phyloP scores from a whole-genome alignment of 768 basidiomycete genomes.

The Leccinellum albellum region DNA sequence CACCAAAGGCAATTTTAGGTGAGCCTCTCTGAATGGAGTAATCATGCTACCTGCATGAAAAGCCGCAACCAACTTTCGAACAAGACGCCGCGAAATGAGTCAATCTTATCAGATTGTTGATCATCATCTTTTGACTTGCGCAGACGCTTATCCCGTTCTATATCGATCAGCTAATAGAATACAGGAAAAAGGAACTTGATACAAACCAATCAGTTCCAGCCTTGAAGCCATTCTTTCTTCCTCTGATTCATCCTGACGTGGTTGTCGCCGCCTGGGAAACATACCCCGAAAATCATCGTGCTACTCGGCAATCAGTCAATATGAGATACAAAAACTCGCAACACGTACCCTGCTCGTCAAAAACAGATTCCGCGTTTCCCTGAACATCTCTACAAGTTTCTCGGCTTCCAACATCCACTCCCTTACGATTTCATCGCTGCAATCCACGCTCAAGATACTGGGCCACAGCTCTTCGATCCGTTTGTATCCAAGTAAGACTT shows the following conservation, averaged over 20 bases:
- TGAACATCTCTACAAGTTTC: slow-evolving; percentile 81
- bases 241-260: slow-evolving; percentile 10
- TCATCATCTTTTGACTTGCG: slow-evolving; percentile 45
- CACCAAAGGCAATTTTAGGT: slow-evolving; percentile 1
- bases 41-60: slow-evolving; percentile 68
- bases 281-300: slow-evolving; percentile 26
- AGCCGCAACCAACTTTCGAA: slow-evolving; percentile 85
- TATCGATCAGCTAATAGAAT: neutral
- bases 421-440: slow-evolving; percentile 49
- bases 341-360: slow-evolving; percentile 65
- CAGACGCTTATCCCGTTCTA: slow-evolving; percentile 56
- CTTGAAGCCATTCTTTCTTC: slow-evolving; percentile 32
- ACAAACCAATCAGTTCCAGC: slow-evolving; percentile 68
- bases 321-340: slow-evolving; percentile 16
- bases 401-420: slow-evolving; percentile 85
- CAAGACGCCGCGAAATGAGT: slow-evolving; percentile 73
- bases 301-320: slow-evolving; percentile 22
- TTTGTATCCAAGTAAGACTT: slow-evolving; percentile 55
- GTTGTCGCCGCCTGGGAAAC: slow-evolving; percentile 17
- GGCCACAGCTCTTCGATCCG: slow-evolving; percentile 63
- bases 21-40: neutral
- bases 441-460: slow-evolving; percentile 40
- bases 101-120: slow-evolving; percentile 43
- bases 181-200: neutral
- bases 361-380: slow-evolving; percentile 84